Base-by-base conservation (phyloP, 1,284 basidiomycete genomes). In the Porodaedalea pini region DNA sequence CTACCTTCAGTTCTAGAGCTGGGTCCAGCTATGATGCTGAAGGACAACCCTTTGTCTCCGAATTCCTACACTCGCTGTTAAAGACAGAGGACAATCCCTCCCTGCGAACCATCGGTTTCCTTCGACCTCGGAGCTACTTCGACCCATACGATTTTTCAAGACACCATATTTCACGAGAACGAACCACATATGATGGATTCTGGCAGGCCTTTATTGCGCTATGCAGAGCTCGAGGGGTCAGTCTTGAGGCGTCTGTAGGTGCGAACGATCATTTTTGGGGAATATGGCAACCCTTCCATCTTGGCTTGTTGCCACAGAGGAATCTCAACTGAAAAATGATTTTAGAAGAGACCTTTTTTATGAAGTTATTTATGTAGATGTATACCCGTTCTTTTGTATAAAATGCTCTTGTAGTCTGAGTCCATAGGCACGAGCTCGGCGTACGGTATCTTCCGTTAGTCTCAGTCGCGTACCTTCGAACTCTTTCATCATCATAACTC, bases 211-310 rank as follows among this genome's bases (percentile, higher is more conserved):
- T 53, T 29, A 43, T 56, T 6, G 36, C 32, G 2, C 8, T 21
- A 36, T 56, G 54, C 31, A 48, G 37, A n/a, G 23, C 43, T 7
- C 45, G 54, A 23, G 48, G 40, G 3, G 37, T 59, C 13, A 39
- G 44, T 31, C 17, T 59, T 6, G 54, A 56, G 27, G 58, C 58
- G 11, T 55, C 58, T 4, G 45, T 59, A 7, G 58, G 58, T 6
- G 40, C 49, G 17, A 49, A 51, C n/a, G 54, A 51, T 25, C 58
- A 59, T 51, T 50, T 50, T 10, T 31, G 13, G 29, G 45, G 36
- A n/a, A 36, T 23, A 19, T 59, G 58, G 58, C 48, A 52, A 21
- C 58, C 54, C 3, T 56, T 59, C 31, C 45, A 51, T 21, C 23
- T 56, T 29, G 41, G 40, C 19, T 15, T 59, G 21, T 23, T 59